Conservation (phyloP, 2,329 filamentous ascomycete genomes). For the Fusarium ramigenum region DNA sequence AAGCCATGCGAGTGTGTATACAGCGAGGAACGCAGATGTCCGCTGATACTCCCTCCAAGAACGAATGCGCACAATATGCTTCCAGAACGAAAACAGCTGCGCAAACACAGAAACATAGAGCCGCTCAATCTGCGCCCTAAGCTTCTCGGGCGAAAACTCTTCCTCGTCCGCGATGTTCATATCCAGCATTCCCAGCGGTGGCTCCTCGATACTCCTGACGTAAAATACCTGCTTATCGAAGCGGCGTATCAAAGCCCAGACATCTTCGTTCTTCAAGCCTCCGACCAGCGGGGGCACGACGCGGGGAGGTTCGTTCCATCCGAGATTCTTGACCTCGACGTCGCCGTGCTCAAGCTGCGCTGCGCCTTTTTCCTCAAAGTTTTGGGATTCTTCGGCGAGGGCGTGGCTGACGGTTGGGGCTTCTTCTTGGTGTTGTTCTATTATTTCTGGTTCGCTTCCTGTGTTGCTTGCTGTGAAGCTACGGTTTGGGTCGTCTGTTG, state of each 20-base stretch:
- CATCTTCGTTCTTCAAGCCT: slow-evolving; percentile 75
- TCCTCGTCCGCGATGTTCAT: slow-evolving; percentile 84
- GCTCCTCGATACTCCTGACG: slow-evolving; percentile 70
- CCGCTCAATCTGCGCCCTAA: slow-evolving; percentile 79
- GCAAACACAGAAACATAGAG: slow-evolving; percentile 84
- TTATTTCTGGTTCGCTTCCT: slow-evolving; percentile 44
- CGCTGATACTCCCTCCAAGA: slow-evolving; percentile 80
- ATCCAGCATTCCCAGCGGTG: slow-evolving; percentile 73
- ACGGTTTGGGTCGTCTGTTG: slow-evolving; percentile 15
- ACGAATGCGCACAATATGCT: slow-evolving; percentile 79
- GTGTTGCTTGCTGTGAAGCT: slow-evolving; percentile 25
- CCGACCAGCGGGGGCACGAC: slow-evolving; percentile 71
- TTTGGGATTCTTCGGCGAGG: slow-evolving; percentile 46
- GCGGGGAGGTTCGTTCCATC: slow-evolving; percentile 72
- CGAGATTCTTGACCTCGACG: slow-evolving; percentile 70
- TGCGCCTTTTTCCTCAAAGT: slow-evolving; percentile 53
- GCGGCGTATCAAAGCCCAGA: slow-evolving; percentile 76
- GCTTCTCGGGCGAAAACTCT: slow-evolving; percentile 85
- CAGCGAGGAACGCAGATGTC: slow-evolving; percentile 68
- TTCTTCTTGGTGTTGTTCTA: slow-evolving; percentile 42
- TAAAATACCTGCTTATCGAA: slow-evolving; percentile 77
- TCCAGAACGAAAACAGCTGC: slow-evolving; percentile 70
- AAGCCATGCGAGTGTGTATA: slow-evolving; percentile 73
- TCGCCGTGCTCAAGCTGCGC: slow-evolving; percentile 59
- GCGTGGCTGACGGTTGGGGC: slow-evolving; percentile 50